Conservation (phyloP, 139 green algal species). For the Chlamydomonas applanata region DNA sequence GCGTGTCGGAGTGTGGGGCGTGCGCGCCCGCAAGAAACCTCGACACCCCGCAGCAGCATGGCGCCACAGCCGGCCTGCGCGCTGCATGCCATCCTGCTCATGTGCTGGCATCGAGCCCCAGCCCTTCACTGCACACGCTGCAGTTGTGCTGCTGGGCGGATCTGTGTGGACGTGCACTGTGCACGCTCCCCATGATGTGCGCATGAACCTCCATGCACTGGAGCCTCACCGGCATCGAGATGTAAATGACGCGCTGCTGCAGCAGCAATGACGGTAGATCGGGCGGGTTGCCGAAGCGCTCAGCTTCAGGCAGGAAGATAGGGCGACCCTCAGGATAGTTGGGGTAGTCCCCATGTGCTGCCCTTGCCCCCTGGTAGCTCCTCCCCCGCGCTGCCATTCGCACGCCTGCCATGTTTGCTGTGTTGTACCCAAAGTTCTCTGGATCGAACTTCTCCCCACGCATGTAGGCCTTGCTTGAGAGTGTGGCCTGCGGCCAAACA, state of each 20-base stretch:
- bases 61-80: too few species aligned
- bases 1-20: too few species aligned
- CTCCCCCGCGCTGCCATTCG: constrained; percentile 17
- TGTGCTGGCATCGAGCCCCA: background rate
- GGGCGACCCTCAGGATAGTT: constrained; percentile 55
- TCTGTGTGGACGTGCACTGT: background rate
- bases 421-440: constrained; percentile 38
- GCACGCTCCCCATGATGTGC: background rate
- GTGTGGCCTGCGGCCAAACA: constrained; percentile 30
- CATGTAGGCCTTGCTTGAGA: constrained; percentile 46
- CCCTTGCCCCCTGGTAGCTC: constrained; percentile 24
- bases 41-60: too few species aligned
- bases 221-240: constrained; percentile 74
- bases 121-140: background rate
- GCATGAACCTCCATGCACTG: background rate
- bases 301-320: constrained; percentile 58
- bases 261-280: constrained; percentile 85
- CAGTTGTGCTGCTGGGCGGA: background rate
- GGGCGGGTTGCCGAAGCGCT: constrained; percentile 60
- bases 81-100: too few species aligned
- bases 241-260: constrained; percentile 81
- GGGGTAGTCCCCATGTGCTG: constrained; percentile 53
- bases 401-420: constrained; percentile 30
- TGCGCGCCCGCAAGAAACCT: too few species aligned
- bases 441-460: constrained; percentile 49